These are phyloP conservation scores for Penicillium lividum DNA, from an alignment of 495 filamentous ascomycete species.

Conservation along the genomic window DNA sequence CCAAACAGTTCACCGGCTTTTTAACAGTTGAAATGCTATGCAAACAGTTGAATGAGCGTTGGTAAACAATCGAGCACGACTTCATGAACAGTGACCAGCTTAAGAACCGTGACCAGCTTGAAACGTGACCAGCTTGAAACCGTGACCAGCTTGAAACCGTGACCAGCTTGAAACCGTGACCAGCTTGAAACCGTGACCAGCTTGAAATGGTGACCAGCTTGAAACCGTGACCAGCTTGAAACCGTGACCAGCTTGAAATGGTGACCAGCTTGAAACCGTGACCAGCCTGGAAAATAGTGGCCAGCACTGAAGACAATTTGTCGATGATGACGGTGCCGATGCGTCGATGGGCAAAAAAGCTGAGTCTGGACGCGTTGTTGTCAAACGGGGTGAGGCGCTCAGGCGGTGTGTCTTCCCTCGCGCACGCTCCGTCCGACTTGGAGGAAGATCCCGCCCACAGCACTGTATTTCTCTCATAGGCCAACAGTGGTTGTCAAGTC, in stretches of 20 bases:
- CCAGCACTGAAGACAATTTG: neutral
- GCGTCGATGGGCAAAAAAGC: slow-evolving; percentile 3
- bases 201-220: neutral
- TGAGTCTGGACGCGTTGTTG: slow-evolving; percentile 2
- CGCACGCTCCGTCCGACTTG: neutral
- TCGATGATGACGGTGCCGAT: neutral
- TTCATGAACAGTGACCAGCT: neutral
- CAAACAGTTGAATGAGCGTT: neutral
- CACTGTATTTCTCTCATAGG: slow-evolving; percentile 2
- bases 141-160: too few relatives aligned
- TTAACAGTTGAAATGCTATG: too few relatives aligned
- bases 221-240: too few relatives aligned
- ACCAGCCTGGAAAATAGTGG: neutral
- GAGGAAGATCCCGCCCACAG: neutral
- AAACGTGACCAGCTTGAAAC: too few relatives aligned
- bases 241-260: too few relatives aligned
- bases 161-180: neutral
- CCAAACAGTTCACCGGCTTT: too few relatives aligned
- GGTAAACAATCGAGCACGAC: neutral
- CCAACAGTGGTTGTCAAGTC: slow-evolving; percentile 5
- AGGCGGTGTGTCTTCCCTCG: slow-evolving; percentile 4
- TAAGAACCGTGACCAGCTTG: too few relatives aligned
- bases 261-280: too few relatives aligned
- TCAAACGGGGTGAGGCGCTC: neutral
- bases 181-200: too few relatives aligned